phyloP scores from a whole-genome alignment of 345 rosid species.

The Ailanthus altissimus region DNA sequence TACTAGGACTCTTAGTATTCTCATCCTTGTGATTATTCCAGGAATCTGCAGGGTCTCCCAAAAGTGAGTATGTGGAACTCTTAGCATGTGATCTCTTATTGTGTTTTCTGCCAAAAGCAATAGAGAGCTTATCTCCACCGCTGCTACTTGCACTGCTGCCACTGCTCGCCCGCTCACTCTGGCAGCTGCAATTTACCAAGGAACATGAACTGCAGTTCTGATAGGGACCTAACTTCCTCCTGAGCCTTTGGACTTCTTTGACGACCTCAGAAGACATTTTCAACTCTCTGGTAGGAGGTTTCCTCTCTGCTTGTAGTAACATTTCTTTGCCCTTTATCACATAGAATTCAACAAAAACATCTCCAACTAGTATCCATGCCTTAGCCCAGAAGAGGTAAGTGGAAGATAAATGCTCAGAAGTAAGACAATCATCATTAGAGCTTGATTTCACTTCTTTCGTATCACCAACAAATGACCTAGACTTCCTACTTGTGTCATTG shows the following conservation, averaged over 20 bases:
- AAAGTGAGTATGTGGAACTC: slow-evolving; percentile 28
- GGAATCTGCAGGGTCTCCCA: slow-evolving; percentile 41
- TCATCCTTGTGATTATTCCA: slow-evolving; percentile 30
- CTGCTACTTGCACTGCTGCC: slow-evolving; percentile 94
- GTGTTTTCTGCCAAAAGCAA: slow-evolving; percentile 58
- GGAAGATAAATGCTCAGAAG: slow-evolving; percentile 56
- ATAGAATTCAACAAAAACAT: slow-evolving; percentile 80
- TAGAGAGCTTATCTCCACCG: slow-evolving; percentile 40
- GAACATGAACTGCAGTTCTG: slow-evolving; percentile 81
- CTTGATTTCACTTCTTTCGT: slow-evolving; percentile 39
- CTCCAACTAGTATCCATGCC: slow-evolving; percentile 91
- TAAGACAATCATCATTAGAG: slow-evolving; percentile 34
- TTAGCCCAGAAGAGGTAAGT: slow-evolving; percentile 83
- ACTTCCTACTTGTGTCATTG: slow-evolving; percentile 26
- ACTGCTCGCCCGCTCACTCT: slow-evolving; percentile 89
- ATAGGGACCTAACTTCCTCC: slow-evolving; percentile 62
- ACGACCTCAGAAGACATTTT: slow-evolving; percentile 81
- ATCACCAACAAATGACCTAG: slow-evolving; percentile 34
- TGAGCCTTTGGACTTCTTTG: slow-evolving; percentile 85
- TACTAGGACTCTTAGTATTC: slow-evolving; percentile 19
- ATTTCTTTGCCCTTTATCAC: slow-evolving; percentile 56
- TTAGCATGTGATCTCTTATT: slow-evolving; percentile 50
- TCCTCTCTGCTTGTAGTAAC: slow-evolving; percentile 39
- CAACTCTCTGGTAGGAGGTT: slow-evolving; percentile 47
- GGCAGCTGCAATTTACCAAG: slow-evolving; percentile 90